These are phyloP conservation scores for Chaetomium tenue DNA, from an alignment of 495 filamentous ascomycete species.

Conservation along the genomic window DNA sequence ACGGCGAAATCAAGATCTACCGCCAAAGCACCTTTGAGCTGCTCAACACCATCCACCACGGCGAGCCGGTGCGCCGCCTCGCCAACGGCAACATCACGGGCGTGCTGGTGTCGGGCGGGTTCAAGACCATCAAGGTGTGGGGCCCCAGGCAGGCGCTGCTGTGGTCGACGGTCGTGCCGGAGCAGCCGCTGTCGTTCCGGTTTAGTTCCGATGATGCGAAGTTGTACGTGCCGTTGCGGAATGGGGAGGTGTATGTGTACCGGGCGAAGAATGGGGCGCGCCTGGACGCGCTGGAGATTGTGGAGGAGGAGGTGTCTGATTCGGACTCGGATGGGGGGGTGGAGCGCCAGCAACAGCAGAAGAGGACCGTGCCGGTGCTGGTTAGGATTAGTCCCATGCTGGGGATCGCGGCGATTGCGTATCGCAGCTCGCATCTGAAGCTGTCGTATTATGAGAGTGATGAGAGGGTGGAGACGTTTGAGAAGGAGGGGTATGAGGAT, in stretches of 20 bases:
- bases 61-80: constrained; percentile 24
- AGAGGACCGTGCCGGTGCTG: constrained; percentile 19
- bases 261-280: constrained; percentile 19
- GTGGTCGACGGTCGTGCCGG: constrained; percentile 23
- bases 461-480: constrained; percentile 21
- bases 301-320: constrained; percentile 21
- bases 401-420: constrained; percentile 24
- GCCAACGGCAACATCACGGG: constrained; percentile 17
- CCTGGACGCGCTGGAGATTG: constrained; percentile 17
- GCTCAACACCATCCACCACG: constrained; percentile 22
- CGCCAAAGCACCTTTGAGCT: constrained; percentile 24
- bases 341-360: constrained; percentile 8
- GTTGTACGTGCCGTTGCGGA: constrained; percentile 22
- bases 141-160: constrained; percentile 17
- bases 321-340: constrained; percentile 23
- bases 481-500: constrained; percentile 29
- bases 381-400: constrained; percentile 20
- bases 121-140: constrained; percentile 25
- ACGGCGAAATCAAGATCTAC: constrained; percentile 26
- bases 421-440: constrained; percentile 25
- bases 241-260: constrained; percentile 22
- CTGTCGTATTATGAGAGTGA: constrained; percentile 28
- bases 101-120: constrained; percentile 19
- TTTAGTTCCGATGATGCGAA: constrained; percentile 27
- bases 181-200: constrained; percentile 22